These are phyloP conservation scores for Dendrobium chrysotoxum DNA, from an alignment of 106 monocot genomes.

Conservation along the genomic window DNA sequence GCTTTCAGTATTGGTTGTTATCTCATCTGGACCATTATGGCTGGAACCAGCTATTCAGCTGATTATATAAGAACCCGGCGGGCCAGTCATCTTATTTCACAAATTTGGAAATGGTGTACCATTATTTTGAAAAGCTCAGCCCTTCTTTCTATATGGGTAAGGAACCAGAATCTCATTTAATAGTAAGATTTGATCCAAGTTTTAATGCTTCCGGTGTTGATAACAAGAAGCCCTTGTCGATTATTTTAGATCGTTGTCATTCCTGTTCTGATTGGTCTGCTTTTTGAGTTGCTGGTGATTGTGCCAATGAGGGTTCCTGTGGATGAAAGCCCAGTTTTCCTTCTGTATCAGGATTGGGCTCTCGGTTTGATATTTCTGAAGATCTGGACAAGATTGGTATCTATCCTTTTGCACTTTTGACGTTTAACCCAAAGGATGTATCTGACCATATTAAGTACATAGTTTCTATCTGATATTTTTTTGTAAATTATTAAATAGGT, in stretches of 20 bases:
- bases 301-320: slow-evolving; percentile 97
- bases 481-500: slow-evolving; percentile 36
- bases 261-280: slow-evolving; percentile 92
- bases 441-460: background rate
- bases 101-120: slow-evolving; percentile 70
- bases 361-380: slow-evolving; percentile 90
- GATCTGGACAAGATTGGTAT: slow-evolving; percentile 95
- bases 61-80: slow-evolving; percentile 58
- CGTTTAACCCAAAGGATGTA: background rate
- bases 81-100: slow-evolving; percentile 46
- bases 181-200: background rate
- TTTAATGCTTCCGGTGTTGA: background rate
- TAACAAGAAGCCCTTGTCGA: background rate
- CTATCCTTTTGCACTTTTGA: background rate
- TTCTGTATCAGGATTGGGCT: slow-evolving; percentile 98
- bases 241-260: slow-evolving; percentile 72
- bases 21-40: slow-evolving; percentile 64
- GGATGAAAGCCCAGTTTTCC: slow-evolving; percentile 94
- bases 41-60: slow-evolving; percentile 65
- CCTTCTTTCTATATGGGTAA: slow-evolving; percentile 92
- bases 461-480: background rate
- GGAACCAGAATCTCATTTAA: background rate
- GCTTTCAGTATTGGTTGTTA: slow-evolving; percentile 95
- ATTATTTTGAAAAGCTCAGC: slow-evolving; percentile 82
- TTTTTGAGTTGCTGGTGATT: slow-evolving; percentile 87